phyloP scores from a whole-genome alignment of 148 eudicot genomes.

The Rhododendron henanense region DNA sequence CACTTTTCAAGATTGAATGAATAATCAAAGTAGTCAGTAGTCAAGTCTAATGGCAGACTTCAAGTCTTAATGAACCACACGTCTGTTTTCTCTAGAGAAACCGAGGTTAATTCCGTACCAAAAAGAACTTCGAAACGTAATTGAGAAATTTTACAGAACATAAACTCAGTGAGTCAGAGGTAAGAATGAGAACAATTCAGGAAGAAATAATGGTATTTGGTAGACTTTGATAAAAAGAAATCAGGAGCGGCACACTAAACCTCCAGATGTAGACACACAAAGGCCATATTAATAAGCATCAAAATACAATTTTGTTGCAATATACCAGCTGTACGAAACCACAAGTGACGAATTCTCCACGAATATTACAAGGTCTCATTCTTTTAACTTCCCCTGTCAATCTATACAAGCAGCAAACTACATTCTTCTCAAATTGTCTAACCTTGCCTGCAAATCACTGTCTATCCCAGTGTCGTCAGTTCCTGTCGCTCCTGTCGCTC shows the following conservation, averaged over 20 bases:
- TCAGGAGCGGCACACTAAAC: background rate
- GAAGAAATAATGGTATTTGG: background rate
- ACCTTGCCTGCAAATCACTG: constrained; percentile 79
- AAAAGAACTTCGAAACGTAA: background rate
- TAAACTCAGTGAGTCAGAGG: background rate
- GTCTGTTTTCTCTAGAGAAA: background rate
- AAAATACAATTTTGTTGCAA: background rate
- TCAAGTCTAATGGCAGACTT: no score
- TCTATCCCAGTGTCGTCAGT: constrained; percentile 82
- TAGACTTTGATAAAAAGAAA: background rate
- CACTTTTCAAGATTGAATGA: no score
- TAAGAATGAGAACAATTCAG: background rate
- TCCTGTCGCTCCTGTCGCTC: constrained; percentile 7
- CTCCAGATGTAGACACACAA: background rate
- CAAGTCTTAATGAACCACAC: background rate
- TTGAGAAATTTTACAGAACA: background rate
- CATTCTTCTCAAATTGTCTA: constrained; percentile 92
- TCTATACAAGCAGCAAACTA: constrained; percentile 13
- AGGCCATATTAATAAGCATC: background rate
- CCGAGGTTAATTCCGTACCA: background rate
- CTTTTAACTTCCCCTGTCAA: background rate
- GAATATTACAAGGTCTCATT: constrained; percentile 9
- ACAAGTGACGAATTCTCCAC: background rate
- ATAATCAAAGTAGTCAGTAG: no score
- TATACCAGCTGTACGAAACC: background rate